Base-by-base conservation (phyloP, 106 monocot species). In the Iris macrosiphon region DNA sequence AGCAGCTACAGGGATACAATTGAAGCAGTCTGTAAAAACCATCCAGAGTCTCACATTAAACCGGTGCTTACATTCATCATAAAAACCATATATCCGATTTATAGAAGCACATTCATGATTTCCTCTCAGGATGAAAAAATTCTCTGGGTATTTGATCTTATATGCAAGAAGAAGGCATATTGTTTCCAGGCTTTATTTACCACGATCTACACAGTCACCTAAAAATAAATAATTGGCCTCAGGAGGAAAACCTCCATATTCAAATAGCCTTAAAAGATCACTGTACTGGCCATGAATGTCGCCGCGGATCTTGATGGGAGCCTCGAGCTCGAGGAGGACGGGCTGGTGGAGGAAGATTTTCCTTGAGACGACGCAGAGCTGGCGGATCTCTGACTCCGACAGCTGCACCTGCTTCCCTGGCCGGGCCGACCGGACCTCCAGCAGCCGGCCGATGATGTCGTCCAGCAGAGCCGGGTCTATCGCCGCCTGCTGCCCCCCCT, bases 231-330 rank as follows among this genome's bases (percentile, higher is more conserved):
- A 78, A 63, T 78, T 78, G 30, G 77, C 69, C 38, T 61, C 65
- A 10, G 77, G 77, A 49, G 77, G 77, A 31, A 77, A 71, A 14
- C 72, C 72, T 49, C 78, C 78, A 43, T 78, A 78, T 48, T 72
- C 79, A 40, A 79, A 79, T 38, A 79, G 69, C 53, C 74, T 68
- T 59, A 79, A 54, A 18, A 79, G 69, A 38, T 79, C 79, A 55
- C 79, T 79, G 69, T 79, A 79, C 17, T 79, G 79, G 21, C 79
- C 79, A 49, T 79, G 79, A 56, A 79, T 79, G 25, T 79, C 79
- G 53, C 80, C 80, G 30, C 80, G 76, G 50, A 81, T 81, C 63
- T 81, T 81, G 65, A 81, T 81, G 21, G 75, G 80, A 0, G 80
- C 80, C 49, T 75, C 80, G n/a, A 81, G 71, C 53, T 81, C 80